Percentiles rank a stretch among this genome's conserved stretches.
phyloP scores from a whole-genome alignment of 306 rosid genomes.

The Citrullus colocynthis region DNA sequence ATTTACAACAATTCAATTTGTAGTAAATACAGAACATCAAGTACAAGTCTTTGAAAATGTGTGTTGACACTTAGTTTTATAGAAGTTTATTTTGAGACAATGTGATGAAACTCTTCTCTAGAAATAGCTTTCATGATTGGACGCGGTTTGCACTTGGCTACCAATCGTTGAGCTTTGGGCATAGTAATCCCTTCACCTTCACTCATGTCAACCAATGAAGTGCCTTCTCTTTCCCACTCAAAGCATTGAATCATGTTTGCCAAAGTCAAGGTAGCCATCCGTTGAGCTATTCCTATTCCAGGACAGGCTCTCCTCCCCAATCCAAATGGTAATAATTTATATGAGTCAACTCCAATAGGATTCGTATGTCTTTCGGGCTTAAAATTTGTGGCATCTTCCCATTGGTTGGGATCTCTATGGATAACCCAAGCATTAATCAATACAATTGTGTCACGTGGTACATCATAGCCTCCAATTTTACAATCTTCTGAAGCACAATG shows the following conservation, averaged over 20 bases:
- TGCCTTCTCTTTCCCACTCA: neutral
- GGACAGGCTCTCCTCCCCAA: conserved; percentile 3
- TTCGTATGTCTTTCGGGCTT: neutral
- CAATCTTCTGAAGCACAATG: neutral
- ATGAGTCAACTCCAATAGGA: neutral
- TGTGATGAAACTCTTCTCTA: neutral
- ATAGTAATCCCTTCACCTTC: neutral
- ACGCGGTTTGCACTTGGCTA: neutral
- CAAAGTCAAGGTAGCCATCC: neutral
- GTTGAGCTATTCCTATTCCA: neutral
- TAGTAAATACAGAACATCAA: too few species aligned
- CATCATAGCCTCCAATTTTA: neutral
- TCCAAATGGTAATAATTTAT: neutral
- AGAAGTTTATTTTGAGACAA: neutral
- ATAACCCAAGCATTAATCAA: neutral
- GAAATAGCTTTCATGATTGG: neutral
- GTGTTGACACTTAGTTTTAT: neutral
- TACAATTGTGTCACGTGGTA: neutral
- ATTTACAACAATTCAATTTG: too few species aligned
- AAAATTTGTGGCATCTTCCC: neutral
- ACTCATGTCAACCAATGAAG: neutral
- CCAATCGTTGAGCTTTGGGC: neutral
- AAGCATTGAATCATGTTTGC: neutral
- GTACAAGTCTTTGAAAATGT: neutral
- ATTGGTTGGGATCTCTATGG: neutral